phyloP scores from a whole-genome alignment of 257 asterid species.

The Solanum piurae region DNA sequence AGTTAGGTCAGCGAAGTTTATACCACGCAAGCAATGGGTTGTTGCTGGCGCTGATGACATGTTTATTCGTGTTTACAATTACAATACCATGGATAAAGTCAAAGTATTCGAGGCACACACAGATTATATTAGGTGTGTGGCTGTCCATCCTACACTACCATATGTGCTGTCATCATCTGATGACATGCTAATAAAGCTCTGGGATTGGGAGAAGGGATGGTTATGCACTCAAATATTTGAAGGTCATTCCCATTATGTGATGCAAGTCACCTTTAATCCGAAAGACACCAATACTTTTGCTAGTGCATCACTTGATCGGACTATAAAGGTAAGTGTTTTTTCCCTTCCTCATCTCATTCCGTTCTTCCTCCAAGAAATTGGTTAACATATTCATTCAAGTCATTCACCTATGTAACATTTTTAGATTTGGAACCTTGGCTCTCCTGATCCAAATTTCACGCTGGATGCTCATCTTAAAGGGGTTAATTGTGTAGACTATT shows the following conservation, averaged over 20 bases:
- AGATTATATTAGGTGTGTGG: conserved; percentile 95
- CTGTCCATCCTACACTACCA: conserved; percentile 96
- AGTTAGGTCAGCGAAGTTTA: conserved; percentile 95
- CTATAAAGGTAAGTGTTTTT: conserved; percentile 53
- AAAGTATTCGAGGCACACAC: conserved; percentile 95
- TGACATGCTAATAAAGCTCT: conserved; percentile 98
- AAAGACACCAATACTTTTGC: conserved; percentile 98
- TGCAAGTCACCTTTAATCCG: conserved; percentile 99
- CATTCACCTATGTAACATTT: conserved; percentile 3
- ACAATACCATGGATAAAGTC: conserved; percentile 97
- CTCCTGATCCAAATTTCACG: conserved; percentile 98
- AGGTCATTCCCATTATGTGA: conserved; percentile 98
- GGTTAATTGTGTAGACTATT: conserved; percentile 95
- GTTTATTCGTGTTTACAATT: conserved; percentile 90
- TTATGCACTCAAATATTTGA: conserved; percentile 91
- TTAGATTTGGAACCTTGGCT: conserved; percentile 98
- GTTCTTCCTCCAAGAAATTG: neutral
- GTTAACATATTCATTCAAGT: neutral
- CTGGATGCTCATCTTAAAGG: conserved; percentile 96
- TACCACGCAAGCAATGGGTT: conserved; percentile 94
- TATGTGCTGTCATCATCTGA: conserved; percentile 96
- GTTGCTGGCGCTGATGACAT: conserved; percentile 99
- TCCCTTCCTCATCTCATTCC: neutral
- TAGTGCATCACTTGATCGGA: conserved; percentile 97
- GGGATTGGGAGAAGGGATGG: conserved; percentile 99